These are phyloP conservation scores for Penicillium nucicola DNA, from an alignment of 495 filamentous ascomycete species.

Conservation along the genomic window DNA sequence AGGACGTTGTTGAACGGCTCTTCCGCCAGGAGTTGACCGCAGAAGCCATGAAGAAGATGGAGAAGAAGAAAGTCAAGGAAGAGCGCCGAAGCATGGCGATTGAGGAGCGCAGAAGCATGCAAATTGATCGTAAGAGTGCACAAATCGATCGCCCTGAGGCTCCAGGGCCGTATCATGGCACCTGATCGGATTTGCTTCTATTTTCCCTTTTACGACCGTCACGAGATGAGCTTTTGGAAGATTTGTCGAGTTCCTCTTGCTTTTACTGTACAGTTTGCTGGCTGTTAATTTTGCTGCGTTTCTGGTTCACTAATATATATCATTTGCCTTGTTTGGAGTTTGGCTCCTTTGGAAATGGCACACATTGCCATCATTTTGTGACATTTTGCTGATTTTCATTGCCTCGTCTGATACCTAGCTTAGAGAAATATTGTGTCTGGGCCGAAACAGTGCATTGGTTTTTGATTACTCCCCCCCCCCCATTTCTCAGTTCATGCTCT, in stretches of 20 bases:
- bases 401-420: background rate
- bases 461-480: background rate
- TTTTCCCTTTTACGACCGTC: slow-evolving; percentile 9
- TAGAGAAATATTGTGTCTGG: background rate
- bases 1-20: slow-evolving; percentile 74
- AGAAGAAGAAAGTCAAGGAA: slow-evolving; percentile 56
- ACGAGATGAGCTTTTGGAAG: background rate
- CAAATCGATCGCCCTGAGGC: slow-evolving; percentile 8
- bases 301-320: background rate
- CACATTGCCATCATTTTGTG: too few relatives aligned
- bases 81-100: slow-evolving; percentile 34
- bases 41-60: slow-evolving; percentile 68
- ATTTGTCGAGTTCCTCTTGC: background rate
- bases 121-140: slow-evolving; percentile 8
- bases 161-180: slow-evolving; percentile 5
- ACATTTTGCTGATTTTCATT: background rate
- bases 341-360: background rate
- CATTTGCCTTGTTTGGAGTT: slow-evolving; percentile 9
- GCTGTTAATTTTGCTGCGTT: background rate
- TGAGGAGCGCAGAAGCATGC: slow-evolving; percentile 27
- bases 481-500: too few relatives aligned
- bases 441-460: background rate
- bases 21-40: slow-evolving; percentile 69
- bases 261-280: slow-evolving; percentile 12
- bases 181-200: slow-evolving; percentile 1